phyloP scores from a whole-genome alignment of 371 early-diverging fungal genomes.

The Lichtheimia hyalospora region DNA sequence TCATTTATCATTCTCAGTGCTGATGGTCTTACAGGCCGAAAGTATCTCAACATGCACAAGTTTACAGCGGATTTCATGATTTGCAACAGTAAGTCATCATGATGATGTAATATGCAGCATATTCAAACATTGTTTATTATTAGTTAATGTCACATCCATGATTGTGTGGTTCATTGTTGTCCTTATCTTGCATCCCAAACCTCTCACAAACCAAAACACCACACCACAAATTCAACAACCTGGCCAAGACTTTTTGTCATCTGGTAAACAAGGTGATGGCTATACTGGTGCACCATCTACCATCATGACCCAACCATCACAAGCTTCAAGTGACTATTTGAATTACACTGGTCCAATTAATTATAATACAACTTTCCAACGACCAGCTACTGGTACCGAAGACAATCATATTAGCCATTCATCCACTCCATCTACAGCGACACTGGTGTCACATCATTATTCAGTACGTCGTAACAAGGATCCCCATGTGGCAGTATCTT shows the following conservation, averaged over 20 bases:
- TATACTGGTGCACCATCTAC: constrained; percentile 12
- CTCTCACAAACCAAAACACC: constrained; percentile 1
- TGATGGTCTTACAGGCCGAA: constrained; percentile 36
- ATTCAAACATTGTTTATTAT: not conserved
- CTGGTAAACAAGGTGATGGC: constrained; percentile 12
- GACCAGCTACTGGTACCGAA: not conserved
- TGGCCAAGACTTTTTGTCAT: constrained; percentile 20
- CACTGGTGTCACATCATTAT: constrained; percentile 6
- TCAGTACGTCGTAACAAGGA: constrained; percentile 9
- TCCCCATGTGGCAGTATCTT: constrained; percentile 1
- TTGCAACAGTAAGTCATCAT: constrained; percentile 38
- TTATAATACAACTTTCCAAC: constrained; percentile 3
- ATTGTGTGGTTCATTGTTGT: constrained; percentile 33
- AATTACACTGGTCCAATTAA: constrained; percentile 8
- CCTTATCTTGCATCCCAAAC: constrained; percentile 33
- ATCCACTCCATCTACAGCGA: constrained; percentile 12
- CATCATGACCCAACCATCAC: constrained; percentile 18
- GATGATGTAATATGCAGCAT: not conserved
- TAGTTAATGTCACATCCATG: constrained; percentile 24
- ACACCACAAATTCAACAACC: constrained; percentile 15
- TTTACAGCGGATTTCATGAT: constrained; percentile 50
- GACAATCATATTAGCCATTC: constrained; percentile 6
- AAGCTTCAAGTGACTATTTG: constrained; percentile 24
- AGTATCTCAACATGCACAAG: constrained; percentile 39
- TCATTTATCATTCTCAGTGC: constrained; percentile 38